These are phyloP conservation scores for Hysterium pulicare DNA, from an alignment of 2,329 filamentous ascomycete species.

Conservation along the genomic window DNA sequence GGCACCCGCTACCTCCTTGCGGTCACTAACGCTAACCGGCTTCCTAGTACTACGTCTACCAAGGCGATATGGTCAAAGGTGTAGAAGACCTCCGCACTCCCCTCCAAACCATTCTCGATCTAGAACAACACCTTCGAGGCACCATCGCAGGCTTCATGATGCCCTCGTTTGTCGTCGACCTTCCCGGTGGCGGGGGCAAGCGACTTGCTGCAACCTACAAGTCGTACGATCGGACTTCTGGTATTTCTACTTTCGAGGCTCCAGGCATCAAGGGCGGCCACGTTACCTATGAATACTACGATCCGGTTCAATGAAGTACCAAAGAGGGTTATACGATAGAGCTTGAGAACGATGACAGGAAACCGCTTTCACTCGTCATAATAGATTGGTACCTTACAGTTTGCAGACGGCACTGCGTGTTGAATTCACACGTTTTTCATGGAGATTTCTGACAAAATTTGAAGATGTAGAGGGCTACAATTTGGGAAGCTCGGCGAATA, in stretches of 20 bases:
- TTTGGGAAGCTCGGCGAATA: too few relatives aligned
- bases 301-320: slow-evolving; percentile 43
- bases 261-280: slow-evolving; percentile 50
- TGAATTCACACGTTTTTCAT: too few relatives aligned
- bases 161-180: slow-evolving; percentile 61
- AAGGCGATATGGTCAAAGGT: slow-evolving; percentile 60
- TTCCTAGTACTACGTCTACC: slow-evolving; percentile 62
- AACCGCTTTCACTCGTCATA: too few relatives aligned
- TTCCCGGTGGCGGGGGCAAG: slow-evolving; percentile 63
- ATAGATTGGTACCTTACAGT: too few relatives aligned
- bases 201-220: slow-evolving; percentile 54
- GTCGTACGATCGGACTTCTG: slow-evolving; percentile 53
- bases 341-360: too few relatives aligned
- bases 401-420: too few relatives aligned
- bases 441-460: too few relatives aligned
- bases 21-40: neutral
- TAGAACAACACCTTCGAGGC: slow-evolving; percentile 58
- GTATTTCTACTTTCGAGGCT: slow-evolving; percentile 55
- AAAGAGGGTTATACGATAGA: too few relatives aligned
- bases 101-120: slow-evolving; percentile 55
- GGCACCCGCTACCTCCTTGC: too few relatives aligned
- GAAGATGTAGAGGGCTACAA: too few relatives aligned
- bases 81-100: slow-evolving; percentile 63
- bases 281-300: slow-evolving; percentile 55
- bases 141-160: slow-evolving; percentile 61